These are phyloP conservation scores for Collybia nuda DNA, from an alignment of 768 basidiomycete species.

Conservation along the genomic window DNA sequence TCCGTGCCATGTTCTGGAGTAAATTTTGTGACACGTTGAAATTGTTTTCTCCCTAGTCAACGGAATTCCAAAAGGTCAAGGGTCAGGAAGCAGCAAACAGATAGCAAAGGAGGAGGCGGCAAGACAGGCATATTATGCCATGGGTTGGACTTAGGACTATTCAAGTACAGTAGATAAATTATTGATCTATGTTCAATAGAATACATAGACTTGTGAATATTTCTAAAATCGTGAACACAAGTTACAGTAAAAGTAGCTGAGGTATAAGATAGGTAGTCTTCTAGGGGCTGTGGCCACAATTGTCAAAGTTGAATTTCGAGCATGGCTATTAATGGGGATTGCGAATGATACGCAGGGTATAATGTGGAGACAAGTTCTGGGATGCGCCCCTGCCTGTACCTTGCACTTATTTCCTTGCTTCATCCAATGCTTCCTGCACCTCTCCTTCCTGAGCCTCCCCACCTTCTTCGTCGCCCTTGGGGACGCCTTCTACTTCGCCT, in stretches of 20 bases:
- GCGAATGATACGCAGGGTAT: too few relatives aligned
- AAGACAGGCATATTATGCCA: slow-evolving; percentile 63
- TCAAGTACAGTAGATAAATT: not conserved
- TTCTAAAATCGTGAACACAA: too few relatives aligned
- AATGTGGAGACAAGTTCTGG: not conserved
- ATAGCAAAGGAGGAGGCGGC: slow-evolving; percentile 79
- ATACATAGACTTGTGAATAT: too few relatives aligned
- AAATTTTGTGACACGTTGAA: slow-evolving; percentile 1
- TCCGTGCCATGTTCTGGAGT: slow-evolving; percentile 8
- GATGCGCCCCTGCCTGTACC: slow-evolving; percentile 11
- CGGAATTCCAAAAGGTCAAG: slow-evolving; percentile 65
- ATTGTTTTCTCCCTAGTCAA: slow-evolving; percentile 47
- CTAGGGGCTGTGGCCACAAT: too few relatives aligned
- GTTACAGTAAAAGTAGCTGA: too few relatives aligned
- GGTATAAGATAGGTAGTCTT: too few relatives aligned
- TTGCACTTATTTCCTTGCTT: slow-evolving; percentile 5
- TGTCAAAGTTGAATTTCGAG: too few relatives aligned
- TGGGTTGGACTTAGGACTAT: slow-evolving; percentile 63
- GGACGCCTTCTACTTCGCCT: slow-evolving; percentile 66
- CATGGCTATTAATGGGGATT: too few relatives aligned
- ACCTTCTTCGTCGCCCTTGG: slow-evolving; percentile 9
- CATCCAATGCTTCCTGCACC: slow-evolving; percentile 11
- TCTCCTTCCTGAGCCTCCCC: not conserved
- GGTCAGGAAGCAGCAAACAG: slow-evolving; percentile 69
- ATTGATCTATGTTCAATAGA: too few relatives aligned